These are phyloP conservation scores for Exserohilum rostratum DNA, from an alignment of 2,329 filamentous ascomycete genomes.

Conservation along the genomic window DNA sequence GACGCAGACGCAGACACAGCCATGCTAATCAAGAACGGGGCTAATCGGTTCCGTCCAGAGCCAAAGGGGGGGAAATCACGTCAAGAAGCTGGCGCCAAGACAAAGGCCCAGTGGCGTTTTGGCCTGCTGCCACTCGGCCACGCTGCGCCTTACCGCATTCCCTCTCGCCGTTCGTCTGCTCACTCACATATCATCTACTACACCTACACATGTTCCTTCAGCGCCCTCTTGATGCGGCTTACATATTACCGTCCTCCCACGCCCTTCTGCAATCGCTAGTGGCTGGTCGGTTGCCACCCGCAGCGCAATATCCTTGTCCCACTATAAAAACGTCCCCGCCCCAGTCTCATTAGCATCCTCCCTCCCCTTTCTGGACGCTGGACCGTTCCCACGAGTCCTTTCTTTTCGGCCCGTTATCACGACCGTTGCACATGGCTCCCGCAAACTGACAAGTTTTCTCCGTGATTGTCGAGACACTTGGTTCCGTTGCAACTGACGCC, in stretches of 20 bases:
- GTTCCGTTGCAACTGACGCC: not conserved
- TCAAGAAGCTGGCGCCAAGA: constrained; percentile 6
- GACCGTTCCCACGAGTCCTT: not conserved
- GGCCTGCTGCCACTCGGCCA: not conserved
- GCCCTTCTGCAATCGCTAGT: not conserved
- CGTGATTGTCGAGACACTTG: not conserved
- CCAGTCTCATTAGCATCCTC: not conserved
- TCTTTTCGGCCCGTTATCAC: not conserved
- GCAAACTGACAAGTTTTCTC: not conserved
- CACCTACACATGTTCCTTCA: no score
- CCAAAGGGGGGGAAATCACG: not conserved
- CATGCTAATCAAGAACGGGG: not conserved
- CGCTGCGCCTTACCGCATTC: not conserved
- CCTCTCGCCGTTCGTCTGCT: no score
- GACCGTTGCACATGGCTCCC: not conserved
- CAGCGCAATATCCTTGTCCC: not conserved
- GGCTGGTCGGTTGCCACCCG: not conserved
- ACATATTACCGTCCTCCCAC: no score
- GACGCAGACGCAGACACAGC: no score
- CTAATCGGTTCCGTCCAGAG: not conserved
- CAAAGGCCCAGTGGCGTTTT: not conserved
- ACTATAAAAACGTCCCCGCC: not conserved
- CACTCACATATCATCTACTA: no score
- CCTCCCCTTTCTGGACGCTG: not conserved
- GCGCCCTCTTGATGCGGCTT: no score